phyloP scores from a whole-genome alignment of 495 filamentous ascomycete genomes.

The Penicillium daleae region DNA sequence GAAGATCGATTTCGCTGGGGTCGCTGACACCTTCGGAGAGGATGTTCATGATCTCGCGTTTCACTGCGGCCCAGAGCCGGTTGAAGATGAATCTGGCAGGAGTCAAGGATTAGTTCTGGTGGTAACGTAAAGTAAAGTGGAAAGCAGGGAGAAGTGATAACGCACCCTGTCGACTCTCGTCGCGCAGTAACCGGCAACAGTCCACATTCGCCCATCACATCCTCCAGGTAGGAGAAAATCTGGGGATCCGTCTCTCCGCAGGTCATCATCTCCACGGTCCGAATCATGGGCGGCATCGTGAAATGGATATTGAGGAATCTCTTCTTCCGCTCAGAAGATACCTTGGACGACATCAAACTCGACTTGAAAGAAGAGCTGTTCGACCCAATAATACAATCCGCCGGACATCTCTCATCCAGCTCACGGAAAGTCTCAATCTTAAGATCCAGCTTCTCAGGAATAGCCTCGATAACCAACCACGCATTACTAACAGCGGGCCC shows the following conservation, averaged over 20 bases:
- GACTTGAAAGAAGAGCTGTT: slow-evolving; percentile 43
- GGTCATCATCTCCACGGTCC: slow-evolving; percentile 60
- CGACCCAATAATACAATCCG: slow-evolving; percentile 53
- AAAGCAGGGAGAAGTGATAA: neutral
- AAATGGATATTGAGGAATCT: slow-evolving; percentile 55
- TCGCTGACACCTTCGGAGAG: slow-evolving; percentile 53
- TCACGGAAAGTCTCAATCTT: slow-evolving; percentile 51
- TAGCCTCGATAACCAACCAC: slow-evolving; percentile 55
- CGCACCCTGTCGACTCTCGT: slow-evolving; percentile 54
- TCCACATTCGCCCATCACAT: slow-evolving; percentile 45
- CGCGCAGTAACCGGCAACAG: slow-evolving; percentile 39
- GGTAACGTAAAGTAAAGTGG: too few relatives aligned
- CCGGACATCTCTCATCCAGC: slow-evolving; percentile 43
- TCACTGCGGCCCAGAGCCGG: slow-evolving; percentile 61
- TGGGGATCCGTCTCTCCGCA: slow-evolving; percentile 48
- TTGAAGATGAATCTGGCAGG: slow-evolving; percentile 54
- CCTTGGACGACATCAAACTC: slow-evolving; percentile 29
- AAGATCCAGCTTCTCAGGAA: slow-evolving; percentile 54
- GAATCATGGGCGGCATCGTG: slow-evolving; percentile 53
- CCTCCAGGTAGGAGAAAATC: slow-evolving; percentile 48
- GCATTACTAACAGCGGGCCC: slow-evolving; percentile 29
- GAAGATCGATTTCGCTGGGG: slow-evolving; percentile 51
- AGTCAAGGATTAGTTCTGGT: neutral
- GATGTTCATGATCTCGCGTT: slow-evolving; percentile 55
- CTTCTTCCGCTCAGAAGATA: slow-evolving; percentile 17